Percentiles rank a stretch among this genome's conserved stretches.
Conservation (phyloP, 805 yeast genomes). For the Nakazawaea sp. region DNA sequence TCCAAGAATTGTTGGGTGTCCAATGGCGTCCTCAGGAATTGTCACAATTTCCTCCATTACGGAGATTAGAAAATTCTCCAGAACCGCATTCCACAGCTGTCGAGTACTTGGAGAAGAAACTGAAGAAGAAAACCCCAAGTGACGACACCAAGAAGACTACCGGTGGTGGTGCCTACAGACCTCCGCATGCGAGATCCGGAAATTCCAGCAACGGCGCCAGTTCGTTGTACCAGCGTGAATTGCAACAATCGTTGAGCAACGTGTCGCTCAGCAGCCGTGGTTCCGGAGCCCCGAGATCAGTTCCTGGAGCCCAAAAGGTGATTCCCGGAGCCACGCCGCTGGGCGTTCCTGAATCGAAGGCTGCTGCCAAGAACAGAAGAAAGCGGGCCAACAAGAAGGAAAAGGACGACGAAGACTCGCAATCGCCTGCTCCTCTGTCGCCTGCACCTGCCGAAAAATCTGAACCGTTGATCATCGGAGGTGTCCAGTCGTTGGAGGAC, state of each 20-base stretch:
- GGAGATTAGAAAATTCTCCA: conserved; percentile 46
- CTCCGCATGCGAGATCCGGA: conserved; percentile 83
- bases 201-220: conserved; percentile 23
- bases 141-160: conserved; percentile 35
- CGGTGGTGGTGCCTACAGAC: conserved; percentile 77
- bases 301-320: conserved; percentile 23
- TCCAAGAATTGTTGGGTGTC: conserved; percentile 71
- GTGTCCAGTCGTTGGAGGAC: conserved; percentile 72
- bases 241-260: conserved; percentile 18
- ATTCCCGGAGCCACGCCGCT: conserved; percentile 53
- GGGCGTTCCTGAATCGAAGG: conserved; percentile 42
- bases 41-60: conserved; percentile 48
- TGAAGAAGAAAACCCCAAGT: conserved; percentile 23
- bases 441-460: background rate
- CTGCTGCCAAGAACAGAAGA: conserved; percentile 69
- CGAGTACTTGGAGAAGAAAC: conserved; percentile 41
- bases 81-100: conserved; percentile 66
- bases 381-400: conserved; percentile 54
- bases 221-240: conserved; percentile 53
- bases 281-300: conserved; percentile 13
- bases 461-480: conserved; percentile 46
- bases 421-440: background rate
- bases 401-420: conserved; percentile 14
- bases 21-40: conserved; percentile 75
- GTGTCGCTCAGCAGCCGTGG: background rate